Evolutionary conservation across 1,139 yeast species (phyloP), one percentile per base, ranked within the genome.

Genomic region (Groenewaldozyma auringiensis): DNA sequence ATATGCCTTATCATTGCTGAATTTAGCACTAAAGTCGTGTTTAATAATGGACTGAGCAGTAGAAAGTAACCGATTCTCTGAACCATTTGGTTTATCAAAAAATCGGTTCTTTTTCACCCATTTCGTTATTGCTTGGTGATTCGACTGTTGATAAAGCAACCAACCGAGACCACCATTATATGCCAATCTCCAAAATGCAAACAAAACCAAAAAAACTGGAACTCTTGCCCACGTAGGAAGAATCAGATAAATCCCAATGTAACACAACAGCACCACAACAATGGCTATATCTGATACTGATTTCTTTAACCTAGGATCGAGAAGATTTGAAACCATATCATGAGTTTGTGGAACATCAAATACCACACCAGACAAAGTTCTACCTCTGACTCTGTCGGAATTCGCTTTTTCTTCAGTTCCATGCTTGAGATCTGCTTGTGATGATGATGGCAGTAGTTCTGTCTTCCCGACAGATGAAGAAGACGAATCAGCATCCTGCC

Each of bases 141-240:
- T 76, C 16, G 92, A 82, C 63, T 86, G 95, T 51, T 73, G 74
- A 53, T 78, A 76, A 42, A 86, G 69, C 34, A 86, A 65, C 57
- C 74, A 72, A 32, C 95, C 95, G 54, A 86, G 83, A 16, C 95
- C 95, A 39, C 78, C 72, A 62, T 86, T 87, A 66, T 86, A 86
- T 31, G 79, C 73, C 40, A 81, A 64, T 56, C 95, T 74, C 94
- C 95, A 86, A 62, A 83, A 78, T 17, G 80, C 64, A 61, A 84
- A 86, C 48, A 82, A 68, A 1, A 66, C 66, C 42, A 78, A 62
- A 65, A 74, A 77, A 17, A 75, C 61, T 20, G 69, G 66, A 43
- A 74, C 71, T 49, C 83, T 64, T 41, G 47, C 50, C 27, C 34
- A 55, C 49, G 52, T 67, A 53, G 62, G 65, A 41, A 59, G 60